Percentiles rank a stretch among this genome's conserved stretches.
These are phyloP conservation scores for Tulasnella sp. DNA, from an alignment of 768 basidiomycete genomes.

Conservation along the genomic window DNA sequence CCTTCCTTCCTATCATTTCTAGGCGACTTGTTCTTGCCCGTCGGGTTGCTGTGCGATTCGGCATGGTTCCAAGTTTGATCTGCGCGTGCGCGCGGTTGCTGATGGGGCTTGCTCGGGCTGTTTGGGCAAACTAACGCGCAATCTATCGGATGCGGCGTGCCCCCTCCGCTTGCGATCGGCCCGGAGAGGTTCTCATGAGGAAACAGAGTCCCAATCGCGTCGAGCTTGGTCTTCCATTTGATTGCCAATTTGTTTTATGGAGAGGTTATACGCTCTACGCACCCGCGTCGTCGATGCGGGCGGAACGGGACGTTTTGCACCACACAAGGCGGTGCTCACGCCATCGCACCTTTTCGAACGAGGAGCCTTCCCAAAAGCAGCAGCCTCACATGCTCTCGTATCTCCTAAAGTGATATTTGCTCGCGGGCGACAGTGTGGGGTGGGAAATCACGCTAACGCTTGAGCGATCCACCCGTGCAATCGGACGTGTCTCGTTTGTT, in stretches of 20 bases:
- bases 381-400: background rate
- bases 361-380: background rate
- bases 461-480: background rate
- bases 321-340: background rate
- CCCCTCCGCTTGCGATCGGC: background rate
- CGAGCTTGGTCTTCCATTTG: too few species aligned
- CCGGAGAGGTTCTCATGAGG: background rate
- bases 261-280: too few species aligned
- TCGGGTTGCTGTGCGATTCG: background rate
- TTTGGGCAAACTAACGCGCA: background rate
- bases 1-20: background rate
- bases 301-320: background rate
- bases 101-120: background rate
- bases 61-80: background rate
- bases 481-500: background rate
- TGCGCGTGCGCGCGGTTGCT: background rate
- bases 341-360: too few species aligned
- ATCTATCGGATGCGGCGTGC: background rate
- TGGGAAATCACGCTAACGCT: background rate
- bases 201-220: background rate
- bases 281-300: too few species aligned
- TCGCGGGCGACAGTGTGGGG: background rate
- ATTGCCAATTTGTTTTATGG: too few species aligned
- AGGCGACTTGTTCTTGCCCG: background rate
- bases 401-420: background rate